Evolutionary conservation across 805 yeast species (phyloP).

Genomic region (Candida palmyrensis): DNA sequence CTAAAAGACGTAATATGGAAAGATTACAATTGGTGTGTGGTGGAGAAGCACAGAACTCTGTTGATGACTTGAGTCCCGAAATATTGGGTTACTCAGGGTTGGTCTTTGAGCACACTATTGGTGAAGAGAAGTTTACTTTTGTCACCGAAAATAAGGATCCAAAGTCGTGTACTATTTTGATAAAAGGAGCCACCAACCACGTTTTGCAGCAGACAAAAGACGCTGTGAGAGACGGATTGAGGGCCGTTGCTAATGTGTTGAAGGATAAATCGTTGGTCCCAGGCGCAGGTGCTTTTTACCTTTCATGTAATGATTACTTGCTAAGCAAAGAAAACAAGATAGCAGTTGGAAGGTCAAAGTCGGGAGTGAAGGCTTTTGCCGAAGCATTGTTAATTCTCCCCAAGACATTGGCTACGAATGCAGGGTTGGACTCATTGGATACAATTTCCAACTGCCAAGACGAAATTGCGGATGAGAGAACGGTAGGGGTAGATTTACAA

Average conservation of each 20-base stretch:
- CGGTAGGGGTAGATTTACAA: conserved; percentile 84
- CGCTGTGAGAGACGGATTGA: conserved; percentile 94
- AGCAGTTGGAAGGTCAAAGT: conserved; percentile 78
- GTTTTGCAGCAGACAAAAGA: conserved; percentile 89
- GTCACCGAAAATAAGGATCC: conserved; percentile 89
- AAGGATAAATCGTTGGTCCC: conserved; percentile 84
- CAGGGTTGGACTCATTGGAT: conserved; percentile 91
- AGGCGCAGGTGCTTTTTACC: conserved; percentile 95
- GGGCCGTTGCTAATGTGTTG: conserved; percentile 89
- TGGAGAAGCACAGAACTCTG: conserved; percentile 96
- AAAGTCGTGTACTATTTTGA: conserved; percentile 83
- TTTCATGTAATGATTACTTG: conserved; percentile 73
- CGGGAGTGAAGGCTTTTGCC: conserved; percentile 90
- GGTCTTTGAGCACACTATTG: conserved; percentile 88
- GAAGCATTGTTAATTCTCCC: conserved; percentile 90
- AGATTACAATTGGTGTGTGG: conserved; percentile 94
- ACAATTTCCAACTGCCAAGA: conserved; percentile 87
- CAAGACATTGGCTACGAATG: conserved; percentile 85
- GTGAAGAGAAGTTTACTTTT: conserved; percentile 96
- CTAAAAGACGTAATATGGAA: conserved; percentile 99
- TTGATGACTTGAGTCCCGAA: conserved; percentile 79
- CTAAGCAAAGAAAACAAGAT: conserved; percentile 44
- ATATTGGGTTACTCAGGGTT: conserved; percentile 85
- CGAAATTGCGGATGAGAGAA: conserved; percentile 72
- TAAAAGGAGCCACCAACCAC: conserved; percentile 90